Evolutionary conservation across 148 eudicot genomes (phyloP).

Genomic region (Silene latifolia): DNA sequence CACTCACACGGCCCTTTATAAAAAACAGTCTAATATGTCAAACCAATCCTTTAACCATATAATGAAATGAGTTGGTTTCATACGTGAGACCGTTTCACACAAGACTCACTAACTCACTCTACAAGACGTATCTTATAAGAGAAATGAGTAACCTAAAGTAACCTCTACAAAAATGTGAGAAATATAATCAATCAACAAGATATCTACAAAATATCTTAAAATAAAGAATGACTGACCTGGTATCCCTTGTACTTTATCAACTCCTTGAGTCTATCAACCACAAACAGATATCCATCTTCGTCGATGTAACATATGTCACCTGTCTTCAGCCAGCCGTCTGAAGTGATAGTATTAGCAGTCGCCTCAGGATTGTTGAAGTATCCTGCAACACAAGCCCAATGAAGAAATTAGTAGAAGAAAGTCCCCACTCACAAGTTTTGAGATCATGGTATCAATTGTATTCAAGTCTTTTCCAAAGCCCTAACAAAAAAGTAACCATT

Average conservation of each 20-base stretch:
- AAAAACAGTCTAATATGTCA: too few relatives aligned
- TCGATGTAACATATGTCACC: conserved; percentile 69
- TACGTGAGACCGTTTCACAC: too few relatives aligned
- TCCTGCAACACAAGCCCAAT: conserved; percentile 30
- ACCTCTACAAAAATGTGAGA: neutral
- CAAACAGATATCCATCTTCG: conserved; percentile 57
- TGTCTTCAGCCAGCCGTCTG: conserved; percentile 66
- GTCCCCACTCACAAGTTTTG: neutral
- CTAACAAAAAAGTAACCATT: neutral
- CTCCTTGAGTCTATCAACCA: conserved; percentile 68
- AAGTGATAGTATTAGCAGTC: conserved; percentile 43
- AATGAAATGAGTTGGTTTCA: too few relatives aligned
- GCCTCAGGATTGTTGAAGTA: conserved; percentile 62
- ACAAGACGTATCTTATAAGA: too few relatives aligned
- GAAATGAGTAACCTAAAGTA: neutral
- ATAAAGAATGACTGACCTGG: conserved; percentile 49
- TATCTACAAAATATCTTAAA: neutral
- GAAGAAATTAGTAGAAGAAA: too few relatives aligned
- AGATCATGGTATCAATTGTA: too few relatives aligned
- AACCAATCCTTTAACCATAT: too few relatives aligned
- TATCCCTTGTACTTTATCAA: conserved; percentile 73
- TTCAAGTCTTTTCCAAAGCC: too few relatives aligned
- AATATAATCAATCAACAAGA: neutral
- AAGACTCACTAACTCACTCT: too few relatives aligned
- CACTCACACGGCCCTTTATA: too few relatives aligned